phyloP scores from a whole-genome alignment of 2,329 filamentous ascomycete genomes.

The Colletotrichum simmondsii region DNA sequence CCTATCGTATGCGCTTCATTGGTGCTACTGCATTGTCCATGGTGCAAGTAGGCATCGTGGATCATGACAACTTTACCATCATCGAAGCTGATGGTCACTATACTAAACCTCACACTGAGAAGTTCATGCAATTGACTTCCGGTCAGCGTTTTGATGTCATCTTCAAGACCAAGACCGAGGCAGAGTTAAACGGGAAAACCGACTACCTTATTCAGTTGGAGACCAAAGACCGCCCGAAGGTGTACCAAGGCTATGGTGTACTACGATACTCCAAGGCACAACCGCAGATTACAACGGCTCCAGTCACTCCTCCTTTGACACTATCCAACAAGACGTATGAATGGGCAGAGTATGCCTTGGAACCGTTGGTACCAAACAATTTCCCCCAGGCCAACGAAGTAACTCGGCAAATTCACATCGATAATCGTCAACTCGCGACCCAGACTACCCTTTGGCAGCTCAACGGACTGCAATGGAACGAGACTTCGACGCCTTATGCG shows the following conservation, averaged over 20 bases:
- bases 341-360: conserved; percentile 61
- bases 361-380: conserved; percentile 42
- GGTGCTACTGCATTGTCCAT: conserved; percentile 66
- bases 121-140: conserved; percentile 64
- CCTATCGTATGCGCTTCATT: conserved; percentile 71
- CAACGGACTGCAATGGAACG: conserved; percentile 58
- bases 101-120: conserved; percentile 57
- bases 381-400: conserved; percentile 57
- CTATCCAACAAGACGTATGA: conserved; percentile 47
- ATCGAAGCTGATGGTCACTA: conserved; percentile 70
- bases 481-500: conserved; percentile 37
- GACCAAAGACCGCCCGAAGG: conserved; percentile 58
- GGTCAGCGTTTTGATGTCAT: conserved; percentile 72
- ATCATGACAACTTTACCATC: conserved; percentile 64
- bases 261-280: conserved; percentile 50
- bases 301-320: conserved; percentile 38
- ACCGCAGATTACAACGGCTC: conserved; percentile 25
- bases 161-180: conserved; percentile 60
- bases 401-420: conserved; percentile 60
- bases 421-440: conserved; percentile 34
- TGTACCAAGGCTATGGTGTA: conserved; percentile 59
- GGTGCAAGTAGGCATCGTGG: conserved; percentile 65
- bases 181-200: conserved; percentile 49
- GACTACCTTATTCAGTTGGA: conserved; percentile 60
- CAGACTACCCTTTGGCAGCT: conserved; percentile 37